Evolutionary conservation across 352 stramenopile species (phyloP).

Genomic region (Phytophthora agathidicida): DNA sequence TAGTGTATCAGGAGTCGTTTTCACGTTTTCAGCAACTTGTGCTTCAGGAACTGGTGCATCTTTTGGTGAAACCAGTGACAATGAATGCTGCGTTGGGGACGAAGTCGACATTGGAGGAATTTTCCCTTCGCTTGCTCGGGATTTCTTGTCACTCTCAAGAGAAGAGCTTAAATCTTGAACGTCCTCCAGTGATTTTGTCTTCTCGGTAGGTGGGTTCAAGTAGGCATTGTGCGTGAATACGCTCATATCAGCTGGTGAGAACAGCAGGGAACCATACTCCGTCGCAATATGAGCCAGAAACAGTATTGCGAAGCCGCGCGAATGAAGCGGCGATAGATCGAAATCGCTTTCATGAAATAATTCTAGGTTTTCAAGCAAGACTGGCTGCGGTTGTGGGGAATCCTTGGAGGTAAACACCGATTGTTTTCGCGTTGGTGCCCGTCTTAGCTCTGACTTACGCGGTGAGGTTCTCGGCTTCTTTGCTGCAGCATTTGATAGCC

Average conservation of each 20-base stretch:
- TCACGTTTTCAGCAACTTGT: no score
- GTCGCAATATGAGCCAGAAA: constrained; percentile 52
- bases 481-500: constrained; percentile 11
- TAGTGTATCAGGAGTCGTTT: no score
- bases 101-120: neutral
- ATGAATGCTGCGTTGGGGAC: neutral
- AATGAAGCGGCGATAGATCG: constrained; percentile 47
- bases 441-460: neutral
- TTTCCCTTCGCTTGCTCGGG: constrained; percentile 5
- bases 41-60: neutral
- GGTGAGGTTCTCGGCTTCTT: constrained; percentile 16
- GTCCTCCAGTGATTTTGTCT: neutral
- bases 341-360: constrained; percentile 48
- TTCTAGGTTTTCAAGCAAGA: constrained; percentile 39
- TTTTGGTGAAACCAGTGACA: neutral
- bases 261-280: constrained; percentile 65
- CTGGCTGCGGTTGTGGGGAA: neutral
- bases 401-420: constrained; percentile 14
- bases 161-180: no score
- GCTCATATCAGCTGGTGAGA: constrained; percentile 65
- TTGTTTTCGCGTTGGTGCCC: constrained; percentile 13
- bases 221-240: constrained; percentile 60
- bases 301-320: constrained; percentile 41
- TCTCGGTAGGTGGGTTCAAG: constrained; percentile 9
- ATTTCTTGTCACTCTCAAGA: no score